Evolutionary conservation across 148 eudicot species (phyloP), one percentile per base, ranked within the genome.

Genomic region (Camellia granthamiana): DNA sequence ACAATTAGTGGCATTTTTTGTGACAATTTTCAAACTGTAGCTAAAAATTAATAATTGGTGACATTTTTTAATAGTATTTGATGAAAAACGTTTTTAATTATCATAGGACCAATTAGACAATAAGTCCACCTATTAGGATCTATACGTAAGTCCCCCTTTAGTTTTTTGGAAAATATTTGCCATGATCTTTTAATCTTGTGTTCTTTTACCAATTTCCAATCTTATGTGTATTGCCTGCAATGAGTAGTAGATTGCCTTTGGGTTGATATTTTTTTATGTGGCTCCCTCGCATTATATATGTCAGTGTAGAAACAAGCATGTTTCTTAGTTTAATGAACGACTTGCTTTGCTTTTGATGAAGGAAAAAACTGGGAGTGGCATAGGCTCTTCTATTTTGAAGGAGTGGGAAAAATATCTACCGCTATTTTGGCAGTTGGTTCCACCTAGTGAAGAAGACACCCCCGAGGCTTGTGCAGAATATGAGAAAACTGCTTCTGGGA

Each of bases 381-480:
- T 91, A 87, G 99, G 99, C 42, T 87, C 98, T 44, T 47, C 87
- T n/a, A 91, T 96, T 60, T 84, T 96, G 52, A 91, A 96, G 56
- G 99, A 96, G 47, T 96, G 99, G 99, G 97, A 96, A 80, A 96
- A 83, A 83, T 96, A 93, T 80, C 86, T 96, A 75, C 85, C 91
- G 55, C 90, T 96, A 23, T 96, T 96, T 77, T 96, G 99, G 99
- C 99, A 96, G 79, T 86, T 96, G 75, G 99, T 96, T 66, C 99
- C 99, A 10, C 99, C 99, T 14, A 96, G 99, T 80, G 99, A 96
- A 83, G 99, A 96, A 92, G 99, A 96, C 92, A 96, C 98, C 10
- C 99, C 99, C 2, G 99, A 96, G 90, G 99, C 99, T 63, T 91
- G 92, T 84, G 95, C 94, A 10, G 91, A 87, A 14, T 93, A 80